Evolutionary conservation across 106 monocot species (phyloP), one percentile per base, ranked within the genome.

Genomic region (Allium cepa): DNA sequence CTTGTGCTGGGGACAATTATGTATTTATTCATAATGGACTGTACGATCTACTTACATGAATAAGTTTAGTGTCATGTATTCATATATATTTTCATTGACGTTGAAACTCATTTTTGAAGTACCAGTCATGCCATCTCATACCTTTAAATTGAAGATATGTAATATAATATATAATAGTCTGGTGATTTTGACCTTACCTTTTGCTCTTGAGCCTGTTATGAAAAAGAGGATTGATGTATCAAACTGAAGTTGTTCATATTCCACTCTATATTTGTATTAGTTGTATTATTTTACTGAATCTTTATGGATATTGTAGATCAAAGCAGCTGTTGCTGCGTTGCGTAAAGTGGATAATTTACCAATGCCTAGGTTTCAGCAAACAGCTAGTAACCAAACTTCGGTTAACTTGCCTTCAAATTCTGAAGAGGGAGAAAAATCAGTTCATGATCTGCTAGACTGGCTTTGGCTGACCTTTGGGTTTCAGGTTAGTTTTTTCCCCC

Each of bases 401-500:
- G 59, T 64, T 75, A 78, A 79, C 66, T 77, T 71, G 47, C 72
- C 57, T 47, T 71, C 64, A 59, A 59, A 74, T 63, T 70, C 70
- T 67, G 65, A 62, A 26, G 85, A 72, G 64, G 72, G 69, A 36
- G 82, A 59, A 47, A 77, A 59, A 69, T 68, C 75, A 53, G 53
- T 76, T 45, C 64, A 68, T 79, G 92, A 96, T 86, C 85, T 96
- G 76, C 83, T 96, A 59, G 96, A 96, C 75, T 96, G 96, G 96
- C 96, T 96, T 79, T 55, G 85, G 50, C 68, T 82, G 15, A 68
- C 78, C 53, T 96, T 92, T 79, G 96, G 96, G 7, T 96, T 96
- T 84, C 96, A 96, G 88, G 96, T 52, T 51, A 26, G 67, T 67
- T 26, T 10, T 26, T 26, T 11, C 51, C 47, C 26, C 36, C 36